Conservation (phyloP, 345 rosid genomes). For the Camelina neglecta region DNA sequence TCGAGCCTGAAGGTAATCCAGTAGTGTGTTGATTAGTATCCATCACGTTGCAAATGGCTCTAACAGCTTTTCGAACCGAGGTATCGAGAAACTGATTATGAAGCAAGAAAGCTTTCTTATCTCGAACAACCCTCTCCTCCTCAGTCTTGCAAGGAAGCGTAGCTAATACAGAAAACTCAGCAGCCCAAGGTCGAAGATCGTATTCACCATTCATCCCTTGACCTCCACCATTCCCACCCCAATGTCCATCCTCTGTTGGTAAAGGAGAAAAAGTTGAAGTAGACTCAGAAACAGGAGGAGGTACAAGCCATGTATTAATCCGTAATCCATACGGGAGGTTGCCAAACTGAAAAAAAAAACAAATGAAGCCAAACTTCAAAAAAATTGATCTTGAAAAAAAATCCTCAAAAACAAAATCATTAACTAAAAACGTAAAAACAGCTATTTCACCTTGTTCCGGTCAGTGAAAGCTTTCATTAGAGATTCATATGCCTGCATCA, state of each 20-base stretch:
- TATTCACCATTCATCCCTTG: constrained; percentile 70
- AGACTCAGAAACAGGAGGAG: constrained; percentile 69
- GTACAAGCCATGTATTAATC: constrained; percentile 89
- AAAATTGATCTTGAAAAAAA: constrained; percentile 8
- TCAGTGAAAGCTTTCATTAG: constrained; percentile 89
- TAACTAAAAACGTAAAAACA: not conserved
- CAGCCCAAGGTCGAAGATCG: constrained; percentile 75
- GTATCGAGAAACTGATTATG: constrained; percentile 79
- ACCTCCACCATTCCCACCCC: constrained; percentile 97
- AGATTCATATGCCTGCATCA: constrained; percentile 79
- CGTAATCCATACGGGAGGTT: constrained; percentile 95
- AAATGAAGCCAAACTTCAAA: not conserved
- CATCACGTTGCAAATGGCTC: constrained; percentile 56
- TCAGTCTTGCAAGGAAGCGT: constrained; percentile 87
- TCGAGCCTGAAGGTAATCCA: constrained; percentile 43
- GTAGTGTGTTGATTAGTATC: constrained; percentile 43
- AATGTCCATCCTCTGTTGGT: constrained; percentile 81
- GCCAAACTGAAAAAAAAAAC: constrained; percentile 69
- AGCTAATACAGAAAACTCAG: constrained; percentile 81
- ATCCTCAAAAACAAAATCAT: not conserved
- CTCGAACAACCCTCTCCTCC: constrained; percentile 90
- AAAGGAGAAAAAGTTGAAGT: constrained; percentile 62
- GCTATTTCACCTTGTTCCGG: constrained; percentile 74
- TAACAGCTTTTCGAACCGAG: constrained; percentile 74
- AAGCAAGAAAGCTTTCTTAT: constrained; percentile 83